phyloP scores from a whole-genome alignment of 1,284 basidiomycete genomes.

The Leucoagaricus sp. region DNA sequence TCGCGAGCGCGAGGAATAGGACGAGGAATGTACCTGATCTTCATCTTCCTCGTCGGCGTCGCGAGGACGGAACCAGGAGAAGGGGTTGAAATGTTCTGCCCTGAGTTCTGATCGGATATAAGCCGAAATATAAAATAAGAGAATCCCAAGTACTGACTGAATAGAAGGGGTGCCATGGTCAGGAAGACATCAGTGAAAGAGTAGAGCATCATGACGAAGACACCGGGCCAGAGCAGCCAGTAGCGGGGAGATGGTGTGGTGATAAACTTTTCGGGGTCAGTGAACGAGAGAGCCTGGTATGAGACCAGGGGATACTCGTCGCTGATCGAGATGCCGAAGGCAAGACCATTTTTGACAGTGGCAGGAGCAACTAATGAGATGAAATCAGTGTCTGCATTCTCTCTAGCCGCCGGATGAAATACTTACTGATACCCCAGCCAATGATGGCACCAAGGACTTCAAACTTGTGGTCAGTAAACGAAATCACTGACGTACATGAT shows the following conservation, averaged over 20 bases:
- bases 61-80: constrained; percentile 28
- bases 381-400: constrained; percentile 3
- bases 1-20: not conserved
- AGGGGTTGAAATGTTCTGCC: constrained; percentile 25
- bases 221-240: constrained; percentile 73
- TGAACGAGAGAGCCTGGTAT: constrained; percentile 47
- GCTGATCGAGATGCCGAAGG: constrained; percentile 41
- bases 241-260: constrained; percentile 60
- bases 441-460: constrained; percentile 55
- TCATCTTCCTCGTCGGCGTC: constrained; percentile 39
- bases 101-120: constrained; percentile 18
- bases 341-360: constrained; percentile 53
- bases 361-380: constrained; percentile 49
- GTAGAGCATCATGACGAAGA: constrained; percentile 53
- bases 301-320: constrained; percentile 46
- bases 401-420: not conserved
- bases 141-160: constrained; percentile 23
- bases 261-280: constrained; percentile 40
- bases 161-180: constrained; percentile 34
- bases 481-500: not conserved
- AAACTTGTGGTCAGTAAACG: constrained; percentile 1
- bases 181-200: constrained; percentile 50
- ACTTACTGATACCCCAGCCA: constrained; percentile 62
- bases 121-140: not conserved
- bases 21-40: constrained; percentile 32